phyloP scores from a whole-genome alignment of 2,329 filamentous ascomycete genomes.

The Paecilomyces variotii region DNA sequence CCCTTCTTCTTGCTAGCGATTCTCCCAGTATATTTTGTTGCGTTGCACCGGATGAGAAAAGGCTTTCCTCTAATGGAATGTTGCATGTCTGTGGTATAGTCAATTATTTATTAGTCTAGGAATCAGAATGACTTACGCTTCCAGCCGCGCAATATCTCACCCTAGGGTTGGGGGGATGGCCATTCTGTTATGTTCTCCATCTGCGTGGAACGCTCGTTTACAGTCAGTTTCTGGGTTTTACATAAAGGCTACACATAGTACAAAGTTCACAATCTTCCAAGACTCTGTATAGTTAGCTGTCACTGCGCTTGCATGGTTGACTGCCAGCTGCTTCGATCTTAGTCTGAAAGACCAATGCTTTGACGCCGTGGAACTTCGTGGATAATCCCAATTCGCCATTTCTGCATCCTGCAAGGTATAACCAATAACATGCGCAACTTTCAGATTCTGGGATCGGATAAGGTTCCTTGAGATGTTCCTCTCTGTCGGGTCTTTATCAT shows the following conservation, averaged over 20 bases:
- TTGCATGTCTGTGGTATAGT: constrained; percentile 1
- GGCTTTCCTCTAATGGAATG: constrained; percentile 8
- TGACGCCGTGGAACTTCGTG: too few relatives aligned
- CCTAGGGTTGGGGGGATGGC: background rate
- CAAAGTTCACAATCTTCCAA: too few relatives aligned
- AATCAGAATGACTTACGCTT: background rate
- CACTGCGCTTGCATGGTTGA: too few relatives aligned
- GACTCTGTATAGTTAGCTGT: too few relatives aligned
- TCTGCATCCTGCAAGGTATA: too few relatives aligned
- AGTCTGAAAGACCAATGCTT: too few relatives aligned
- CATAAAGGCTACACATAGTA: background rate
- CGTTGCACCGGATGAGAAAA: constrained; percentile 21
- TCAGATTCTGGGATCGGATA: too few relatives aligned
- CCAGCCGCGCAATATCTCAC: background rate
- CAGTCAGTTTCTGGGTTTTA: background rate
- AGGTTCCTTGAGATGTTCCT: too few relatives aligned
- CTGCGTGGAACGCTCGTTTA: background rate
- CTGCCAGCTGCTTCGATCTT: too few relatives aligned
- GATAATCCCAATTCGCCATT: too few relatives aligned
- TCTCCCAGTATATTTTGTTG: constrained; percentile 13
- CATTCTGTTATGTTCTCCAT: background rate
- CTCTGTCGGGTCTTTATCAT: too few relatives aligned
- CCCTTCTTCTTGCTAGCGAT: constrained; percentile 18
- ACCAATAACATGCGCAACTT: too few relatives aligned
- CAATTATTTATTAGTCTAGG: background rate